phyloP scores from a whole-genome alignment of 2,329 filamentous ascomycete genomes.

The Cladophialophora yegresii region DNA sequence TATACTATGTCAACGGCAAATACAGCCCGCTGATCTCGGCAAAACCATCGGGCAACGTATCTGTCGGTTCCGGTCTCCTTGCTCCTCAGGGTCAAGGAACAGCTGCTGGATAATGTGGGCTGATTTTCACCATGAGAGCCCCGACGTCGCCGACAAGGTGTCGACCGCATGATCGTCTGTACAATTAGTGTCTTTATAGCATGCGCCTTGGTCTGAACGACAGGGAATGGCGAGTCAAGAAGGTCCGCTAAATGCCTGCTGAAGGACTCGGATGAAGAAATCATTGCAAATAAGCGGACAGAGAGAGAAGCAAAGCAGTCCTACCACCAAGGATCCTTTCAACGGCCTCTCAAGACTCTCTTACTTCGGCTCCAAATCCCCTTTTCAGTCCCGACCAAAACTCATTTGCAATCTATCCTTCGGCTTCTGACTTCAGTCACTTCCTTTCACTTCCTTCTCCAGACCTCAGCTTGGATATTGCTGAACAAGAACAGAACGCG shows the following conservation, averaged over 20 bases:
- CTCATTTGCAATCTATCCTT: background rate
- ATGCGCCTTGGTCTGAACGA: background rate
- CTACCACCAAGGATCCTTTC: background rate
- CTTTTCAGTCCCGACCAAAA: background rate
- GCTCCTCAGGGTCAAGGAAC: background rate
- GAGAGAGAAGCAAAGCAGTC: background rate
- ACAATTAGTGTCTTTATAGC: background rate
- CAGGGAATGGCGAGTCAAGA: background rate
- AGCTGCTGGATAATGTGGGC: background rate
- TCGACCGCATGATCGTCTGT: background rate
- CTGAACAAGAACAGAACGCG: background rate
- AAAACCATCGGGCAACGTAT: background rate
- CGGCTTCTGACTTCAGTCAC: background rate
- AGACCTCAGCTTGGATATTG: background rate
- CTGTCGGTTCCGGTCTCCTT: background rate
- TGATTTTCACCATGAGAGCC: background rate
- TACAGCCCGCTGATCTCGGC: background rate
- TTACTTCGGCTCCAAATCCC: background rate
- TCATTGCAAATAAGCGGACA: background rate
- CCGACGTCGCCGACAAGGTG: background rate
- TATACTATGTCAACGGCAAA: slow-evolving; percentile 15
- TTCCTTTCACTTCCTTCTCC: background rate
- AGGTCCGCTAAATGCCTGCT: background rate
- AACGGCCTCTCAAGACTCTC: background rate
- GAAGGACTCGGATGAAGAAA: background rate